phyloP scores from a whole-genome alignment of 192 early-diverging fungal genomes.

The Coemansia sp. region DNA sequence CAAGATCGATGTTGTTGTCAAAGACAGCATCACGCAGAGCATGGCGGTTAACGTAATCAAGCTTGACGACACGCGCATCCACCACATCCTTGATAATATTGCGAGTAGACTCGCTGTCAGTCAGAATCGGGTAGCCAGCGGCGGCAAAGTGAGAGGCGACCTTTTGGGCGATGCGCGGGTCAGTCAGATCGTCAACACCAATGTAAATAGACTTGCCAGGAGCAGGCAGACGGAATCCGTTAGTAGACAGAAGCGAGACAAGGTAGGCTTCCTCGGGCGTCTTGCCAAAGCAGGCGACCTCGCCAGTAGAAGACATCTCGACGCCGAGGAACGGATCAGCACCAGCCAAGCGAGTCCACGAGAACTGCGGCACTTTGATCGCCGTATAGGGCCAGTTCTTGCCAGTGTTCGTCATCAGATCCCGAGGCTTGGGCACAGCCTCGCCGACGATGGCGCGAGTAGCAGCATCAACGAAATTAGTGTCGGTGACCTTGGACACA shows the following conservation, averaged over 20 bases:
- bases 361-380: constrained; percentile 96
- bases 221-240: constrained; percentile 87
- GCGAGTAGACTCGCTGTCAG: constrained; percentile 66
- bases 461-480: constrained; percentile 92
- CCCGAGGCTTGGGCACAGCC: constrained; percentile 62
- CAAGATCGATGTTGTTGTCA: constrained; percentile 69
- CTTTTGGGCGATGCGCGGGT: constrained; percentile 69
- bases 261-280: constrained; percentile 90
- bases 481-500: constrained; percentile 91
- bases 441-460: constrained; percentile 78
- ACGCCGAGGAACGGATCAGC: constrained; percentile 97
- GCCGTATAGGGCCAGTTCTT: constrained; percentile 73
- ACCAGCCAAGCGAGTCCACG: constrained; percentile 92
- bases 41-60: constrained; percentile 62
- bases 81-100: constrained; percentile 53
- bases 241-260: constrained; percentile 80
- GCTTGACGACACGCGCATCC: constrained; percentile 50
- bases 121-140: constrained; percentile 72
- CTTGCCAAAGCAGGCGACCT: constrained; percentile 96
- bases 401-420: constrained; percentile 55
- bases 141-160: constrained; percentile 64
- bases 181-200: constrained; percentile 76
- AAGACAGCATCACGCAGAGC: constrained; percentile 63
- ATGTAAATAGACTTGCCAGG: constrained; percentile 67
- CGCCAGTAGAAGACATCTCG: constrained; percentile 98